Evolutionary conservation across 345 rosid species (phyloP), one percentile per base, ranked within the genome.

Genomic region (Aegle marmelos): DNA sequence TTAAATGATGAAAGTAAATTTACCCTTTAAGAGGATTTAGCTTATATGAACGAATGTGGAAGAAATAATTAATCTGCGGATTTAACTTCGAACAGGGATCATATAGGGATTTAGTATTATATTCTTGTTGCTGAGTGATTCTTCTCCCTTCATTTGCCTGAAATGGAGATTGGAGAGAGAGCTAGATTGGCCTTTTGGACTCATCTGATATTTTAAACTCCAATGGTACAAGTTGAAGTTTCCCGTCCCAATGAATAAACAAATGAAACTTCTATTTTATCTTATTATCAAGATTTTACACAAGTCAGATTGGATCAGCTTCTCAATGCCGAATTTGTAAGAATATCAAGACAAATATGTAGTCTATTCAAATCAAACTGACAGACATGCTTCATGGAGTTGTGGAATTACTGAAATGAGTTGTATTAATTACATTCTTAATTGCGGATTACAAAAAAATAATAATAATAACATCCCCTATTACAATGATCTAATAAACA

Each of bases 221-320:
- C 61, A 27, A 27, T 30, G 25, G 14, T 58, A 80, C 54, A 57
- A 72, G 75, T 72, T 79, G 70, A 78, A 77, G 61, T 69, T 62
- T 81, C 53, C 65, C 28, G 70, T 84, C 75, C 81, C 82, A 70
- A 77, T 70, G 78, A 76, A 74, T 81, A 83, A 76, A 90, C 78
- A 81, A 85, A 81, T 85, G 89, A 81, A 90, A 86, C 91, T 85
- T 89, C 88, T 83, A 78, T 85, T 86, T 86, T 81, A 89, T 88
- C 90, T 86, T 86, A 86, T 86, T 83, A 73, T 74, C 83, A 67
- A 61, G 68, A 75, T 75, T 64, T 78, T 69, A 27, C 64, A 30
- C 78, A 78, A 48, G 73, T 63, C 61, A 56, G 74, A 74, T 81
- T 81, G 82, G 72, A 64, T 58, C 63, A 41, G 79, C 56, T 76